Base-by-base conservation (phyloP, 1,139 yeast genomes). In the Yamadazyma triangularis region DNA sequence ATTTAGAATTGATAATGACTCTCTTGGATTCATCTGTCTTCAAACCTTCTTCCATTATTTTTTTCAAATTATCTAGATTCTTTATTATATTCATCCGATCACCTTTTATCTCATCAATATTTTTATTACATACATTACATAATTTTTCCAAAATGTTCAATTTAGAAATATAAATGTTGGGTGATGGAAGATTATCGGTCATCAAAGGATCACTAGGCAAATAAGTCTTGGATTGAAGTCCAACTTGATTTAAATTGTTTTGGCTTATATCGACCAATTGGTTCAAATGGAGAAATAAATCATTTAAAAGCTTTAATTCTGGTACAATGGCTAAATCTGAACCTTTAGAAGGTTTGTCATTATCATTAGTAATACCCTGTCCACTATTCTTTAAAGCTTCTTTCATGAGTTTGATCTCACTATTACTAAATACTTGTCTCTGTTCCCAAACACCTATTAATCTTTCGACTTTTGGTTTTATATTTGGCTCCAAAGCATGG, bases 381-480 rank as follows among this genome's bases (percentile, higher is more conserved):
- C 20, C 20, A 18, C 20, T 18, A 18, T 18, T 14, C 9, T 55
- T 54, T 7, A 73, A 44, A 2, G 64, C 58, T 9, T 44, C 47
- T 26, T 60, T 64, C 45, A 82, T 61, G n/a, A 53, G 54, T 7
- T 52, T 50, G 28, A 80, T 62, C 15, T 70, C 75, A 2, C 48
- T 48, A 0, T 51, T 47, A 2, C 64, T 41, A 44, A 82, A 85
- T 2, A 87, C 73, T 15, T 53, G 50, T 31, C 96, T 62, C 36
- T 84, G 84, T 31, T 70, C 70, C 94, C 95, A 84, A 11, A 87
- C 93, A 28, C 65, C 73, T 2, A 85, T 64, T 15, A 85, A 76
- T 26, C 94, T 67, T 24, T 63, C 69, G 21, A 84, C 71, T 39
- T 78, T 79, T n/a, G 72, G 69, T 36, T 70, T 68, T 9, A 73